Evolutionary conservation across 2,329 filamentous ascomycete species (phyloP).

Genomic region (Ceratocystis cubensis): DNA sequence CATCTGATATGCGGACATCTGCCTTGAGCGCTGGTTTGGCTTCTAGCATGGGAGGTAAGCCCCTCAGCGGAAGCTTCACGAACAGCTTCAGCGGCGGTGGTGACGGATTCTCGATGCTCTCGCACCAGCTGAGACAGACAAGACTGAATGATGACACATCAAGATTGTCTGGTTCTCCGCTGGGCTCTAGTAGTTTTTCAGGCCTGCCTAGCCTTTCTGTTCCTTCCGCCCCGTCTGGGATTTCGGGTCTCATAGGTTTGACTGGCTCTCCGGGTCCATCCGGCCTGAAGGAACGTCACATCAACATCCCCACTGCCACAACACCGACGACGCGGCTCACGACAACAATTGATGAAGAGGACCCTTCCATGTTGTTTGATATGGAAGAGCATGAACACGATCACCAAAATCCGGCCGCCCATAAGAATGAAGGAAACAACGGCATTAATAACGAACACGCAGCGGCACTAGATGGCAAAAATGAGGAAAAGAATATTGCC

Average conservation of each 20-base stretch:
- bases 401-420: background rate
- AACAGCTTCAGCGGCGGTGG: conserved; percentile 11
- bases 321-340: conserved; percentile 15
- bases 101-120: conserved; percentile 19
- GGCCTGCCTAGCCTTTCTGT: background rate
- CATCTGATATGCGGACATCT: conserved; percentile 31
- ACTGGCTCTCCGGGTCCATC: background rate
- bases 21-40: conserved; percentile 4
- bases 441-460: background rate
- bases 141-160: conserved; percentile 11
- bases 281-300: conserved; percentile 11
- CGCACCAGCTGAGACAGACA: conserved; percentile 16
- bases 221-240: background rate
- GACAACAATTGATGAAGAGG: conserved; percentile 20
- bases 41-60: conserved; percentile 12
- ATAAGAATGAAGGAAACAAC: background rate
- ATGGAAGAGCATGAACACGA: conserved; percentile 19
- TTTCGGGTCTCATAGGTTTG: conserved; percentile 6
- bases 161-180: conserved; percentile 14
- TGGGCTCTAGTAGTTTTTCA: conserved; percentile 6
- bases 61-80: conserved; percentile 12
- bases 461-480: background rate
- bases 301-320: conserved; percentile 5
- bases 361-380: conserved; percentile 19
- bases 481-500: background rate